phyloP scores from a whole-genome alignment of 2,329 filamentous ascomycete genomes.

The Alternaria novae-zelandiae region DNA sequence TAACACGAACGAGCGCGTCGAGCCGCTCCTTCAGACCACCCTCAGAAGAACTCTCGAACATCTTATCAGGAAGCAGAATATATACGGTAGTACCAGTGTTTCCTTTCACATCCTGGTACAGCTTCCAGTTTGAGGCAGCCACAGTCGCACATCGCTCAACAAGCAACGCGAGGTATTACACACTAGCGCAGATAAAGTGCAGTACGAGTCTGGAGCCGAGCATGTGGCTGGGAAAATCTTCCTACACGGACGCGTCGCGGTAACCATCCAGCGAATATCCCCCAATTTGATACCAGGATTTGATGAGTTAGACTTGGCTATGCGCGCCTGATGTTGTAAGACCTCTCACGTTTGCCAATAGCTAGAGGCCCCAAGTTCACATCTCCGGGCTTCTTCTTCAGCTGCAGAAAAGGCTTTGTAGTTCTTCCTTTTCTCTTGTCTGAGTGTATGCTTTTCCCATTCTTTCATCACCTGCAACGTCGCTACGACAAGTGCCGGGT shows the following conservation, averaged over 20 bases:
- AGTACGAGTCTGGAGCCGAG: neutral
- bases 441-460: conserved; percentile 38
- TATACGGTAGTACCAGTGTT: conserved; percentile 54
- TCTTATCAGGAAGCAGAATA: conserved; percentile 46
- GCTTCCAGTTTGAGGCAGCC: conserved; percentile 41
- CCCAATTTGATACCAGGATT: neutral
- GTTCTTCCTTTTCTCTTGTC: conserved; percentile 28
- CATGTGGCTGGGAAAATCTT: neutral
- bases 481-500: conserved; percentile 36
- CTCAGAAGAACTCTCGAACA: conserved; percentile 48
- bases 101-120: conserved; percentile 53
- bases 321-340: neutral
- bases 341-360: conserved; percentile 29
- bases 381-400: conserved; percentile 28
- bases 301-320: neutral
- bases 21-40: conserved; percentile 55
- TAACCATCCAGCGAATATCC: neutral
- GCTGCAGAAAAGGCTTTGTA: conserved; percentile 25
- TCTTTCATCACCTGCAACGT: conserved; percentile 44
- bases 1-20: conserved; percentile 46
- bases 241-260: neutral
- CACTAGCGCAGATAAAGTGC: neutral
- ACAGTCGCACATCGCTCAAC: neutral
- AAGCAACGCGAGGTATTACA: neutral
- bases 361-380: conserved; percentile 29